Percentiles rank a stretch among this genome's conserved stretches.
These are phyloP conservation scores for Stromatinia cepivora DNA, from an alignment of 2,329 filamentous ascomycete species.

Conservation along the genomic window DNA sequence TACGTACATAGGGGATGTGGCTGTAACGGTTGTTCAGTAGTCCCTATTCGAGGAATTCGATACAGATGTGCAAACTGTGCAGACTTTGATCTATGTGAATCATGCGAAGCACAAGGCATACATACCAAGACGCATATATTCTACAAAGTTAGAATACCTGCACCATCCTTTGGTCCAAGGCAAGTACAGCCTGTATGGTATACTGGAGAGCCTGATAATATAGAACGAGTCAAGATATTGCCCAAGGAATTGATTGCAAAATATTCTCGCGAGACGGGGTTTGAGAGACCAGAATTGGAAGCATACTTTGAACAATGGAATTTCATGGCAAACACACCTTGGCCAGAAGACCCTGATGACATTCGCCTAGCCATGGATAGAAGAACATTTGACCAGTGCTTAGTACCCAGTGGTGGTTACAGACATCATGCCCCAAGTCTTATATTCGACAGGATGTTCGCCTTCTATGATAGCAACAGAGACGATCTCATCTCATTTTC, in stretches of 20 bases:
- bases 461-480: constrained; percentile 89
- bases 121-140: constrained; percentile 91
- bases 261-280: constrained; percentile 69
- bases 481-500: constrained; percentile 89
- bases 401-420: constrained; percentile 81
- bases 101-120: constrained; percentile 76
- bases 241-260: constrained; percentile 66
- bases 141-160: constrained; percentile 90
- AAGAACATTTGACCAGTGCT: constrained; percentile 86
- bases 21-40: constrained; percentile 84
- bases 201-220: constrained; percentile 73
- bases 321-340: constrained; percentile 85
- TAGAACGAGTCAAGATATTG: constrained; percentile 62
- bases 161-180: constrained; percentile 77
- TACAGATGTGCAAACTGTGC: constrained; percentile 95
- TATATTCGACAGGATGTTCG: constrained; percentile 94
- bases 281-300: constrained; percentile 85
- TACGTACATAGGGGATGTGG: constrained; percentile 91
- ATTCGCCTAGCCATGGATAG: constrained; percentile 84
- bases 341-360: constrained; percentile 75
- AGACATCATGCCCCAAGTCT: constrained; percentile 79
- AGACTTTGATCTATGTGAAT: constrained; percentile 94
- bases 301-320: constrained; percentile 97
- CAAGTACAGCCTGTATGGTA: constrained; percentile 85
- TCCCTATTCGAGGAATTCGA: constrained; percentile 86